A percentile compares a stretch with the other conserved stretches of the same genome.
Conservation (phyloP, 192 early-diverging fungal species). For the Radiomyces spectabilis region DNA sequence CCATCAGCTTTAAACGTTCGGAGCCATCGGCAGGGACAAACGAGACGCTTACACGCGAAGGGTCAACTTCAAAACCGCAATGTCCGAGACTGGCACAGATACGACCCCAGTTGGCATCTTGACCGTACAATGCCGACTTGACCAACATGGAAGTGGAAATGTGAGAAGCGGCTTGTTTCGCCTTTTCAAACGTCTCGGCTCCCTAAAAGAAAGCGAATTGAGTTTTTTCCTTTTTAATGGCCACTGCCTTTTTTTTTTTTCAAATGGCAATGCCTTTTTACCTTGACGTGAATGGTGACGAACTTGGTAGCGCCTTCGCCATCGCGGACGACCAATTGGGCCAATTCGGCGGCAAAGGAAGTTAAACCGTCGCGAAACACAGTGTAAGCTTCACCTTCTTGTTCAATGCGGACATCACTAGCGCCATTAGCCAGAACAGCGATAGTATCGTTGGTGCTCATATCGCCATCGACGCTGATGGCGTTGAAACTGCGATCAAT, state of each 20-base stretch:
- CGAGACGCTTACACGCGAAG: conserved; percentile 65
- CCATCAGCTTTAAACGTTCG: conserved; percentile 60
- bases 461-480: conserved; percentile 94
- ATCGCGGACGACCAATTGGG: conserved; percentile 87
- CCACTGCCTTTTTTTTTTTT: not conserved
- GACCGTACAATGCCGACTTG: conserved; percentile 93
- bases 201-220: too few relatives aligned
- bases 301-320: conserved; percentile 98
- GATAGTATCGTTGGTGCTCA: conserved; percentile 94
- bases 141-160: conserved; percentile 91
- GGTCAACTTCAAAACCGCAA: conserved; percentile 61
- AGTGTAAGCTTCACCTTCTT: conserved; percentile 45
- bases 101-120: conserved; percentile 98
- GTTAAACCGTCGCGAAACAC: conserved; percentile 69
- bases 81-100: conserved; percentile 31
- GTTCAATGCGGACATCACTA: conserved; percentile 31
- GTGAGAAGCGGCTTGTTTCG: conserved; percentile 75
- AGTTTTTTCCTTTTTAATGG: too few relatives aligned
- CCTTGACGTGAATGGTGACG: conserved; percentile 80
- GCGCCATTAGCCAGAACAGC: conserved; percentile 85
- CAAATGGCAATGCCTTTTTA: conserved; percentile 7
- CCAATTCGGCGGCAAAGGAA: conserved; percentile 79
- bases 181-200: conserved; percentile 64
- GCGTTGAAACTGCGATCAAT: conserved; percentile 92
- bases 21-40: conserved; percentile 63